Base-by-base conservation (phyloP, 1,139 yeast genomes). In the Ashbya aceris region DNA sequence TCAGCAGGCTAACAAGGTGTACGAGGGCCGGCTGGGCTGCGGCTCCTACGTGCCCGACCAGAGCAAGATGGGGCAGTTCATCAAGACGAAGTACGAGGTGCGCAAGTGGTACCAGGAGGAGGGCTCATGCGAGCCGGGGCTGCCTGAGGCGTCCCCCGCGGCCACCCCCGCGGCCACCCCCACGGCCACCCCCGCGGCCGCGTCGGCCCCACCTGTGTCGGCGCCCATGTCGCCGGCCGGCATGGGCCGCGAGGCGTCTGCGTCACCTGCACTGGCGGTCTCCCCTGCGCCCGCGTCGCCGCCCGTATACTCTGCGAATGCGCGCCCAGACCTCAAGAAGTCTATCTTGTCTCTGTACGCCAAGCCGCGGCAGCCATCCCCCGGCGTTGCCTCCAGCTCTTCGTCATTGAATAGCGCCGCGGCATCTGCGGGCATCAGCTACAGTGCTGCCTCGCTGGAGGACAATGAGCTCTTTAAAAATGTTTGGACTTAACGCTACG, bases 301-400 rank as follows among this genome's bases (percentile, higher is more conserved):
- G 23, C 23, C 23, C 23, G 23, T 17, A 17, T 17, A 17, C 23
- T 30, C 40, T n/a, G 17, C 38, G 23, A 40, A 35, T 45, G 49
- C 44, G 43, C 67, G 84, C 47, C 80, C 83, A n/a, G 96, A 89
- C 57, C 72, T 91, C 61, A 91, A 91, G 59, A 85, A 85, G 64
- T 84, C 96, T 1, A 91, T 91, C 48, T 67, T 91, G 47, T 86
- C 96, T 14, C 71, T 91, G 45, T 91, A 91, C 60, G 82, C 96
- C 1, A 74, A 84, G 2, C 85, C 91, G 8, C 32, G 43, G 20
- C 36, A 30, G 12, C 38, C 46, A 8, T 40, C 27, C 20, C 32
- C 37, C 42, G 20, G 38, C 36, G 27, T 37, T 37, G 30, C 45
- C 40, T 36, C 30, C 41, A 14, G 39, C 30, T 41, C 45, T 31